A percentile compares a stretch with the other conserved stretches of the same genome.
These are phyloP conservation scores for Solanum paucissectum DNA, from an alignment of 257 asterid genomes.

Conservation along the genomic window DNA sequence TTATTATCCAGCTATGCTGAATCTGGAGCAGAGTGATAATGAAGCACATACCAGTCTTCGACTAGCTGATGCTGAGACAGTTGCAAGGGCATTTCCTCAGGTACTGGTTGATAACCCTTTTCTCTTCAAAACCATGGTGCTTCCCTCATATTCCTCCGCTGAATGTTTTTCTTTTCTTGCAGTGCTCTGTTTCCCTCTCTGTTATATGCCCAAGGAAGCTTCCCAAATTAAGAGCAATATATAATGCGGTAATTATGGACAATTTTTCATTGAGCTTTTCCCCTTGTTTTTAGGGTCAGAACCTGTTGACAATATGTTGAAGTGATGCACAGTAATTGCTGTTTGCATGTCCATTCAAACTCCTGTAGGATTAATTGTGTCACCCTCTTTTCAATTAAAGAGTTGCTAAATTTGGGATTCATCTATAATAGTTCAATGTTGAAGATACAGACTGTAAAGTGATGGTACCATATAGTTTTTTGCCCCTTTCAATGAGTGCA, in stretches of 20 bases:
- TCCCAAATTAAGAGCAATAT: conserved; percentile 69
- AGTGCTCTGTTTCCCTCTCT: conserved; percentile 79
- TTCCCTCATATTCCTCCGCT: neutral
- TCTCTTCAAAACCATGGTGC: neutral
- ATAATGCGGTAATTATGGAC: conserved; percentile 51
- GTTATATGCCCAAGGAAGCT: conserved; percentile 93
- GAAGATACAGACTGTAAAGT: neutral
- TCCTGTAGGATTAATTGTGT: neutral
- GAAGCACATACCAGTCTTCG: conserved; percentile 52
- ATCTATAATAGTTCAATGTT: neutral
- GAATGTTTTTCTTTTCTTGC: conserved; percentile 19
- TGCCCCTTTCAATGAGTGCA: neutral
- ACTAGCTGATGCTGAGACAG: conserved; percentile 68
- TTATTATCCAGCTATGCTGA: conserved; percentile 47
- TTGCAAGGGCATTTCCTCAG: conserved; percentile 84
- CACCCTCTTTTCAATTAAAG: neutral
- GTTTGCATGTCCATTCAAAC: neutral
- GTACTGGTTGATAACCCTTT: conserved; percentile 18
- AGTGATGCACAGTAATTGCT: neutral
- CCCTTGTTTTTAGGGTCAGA: neutral
- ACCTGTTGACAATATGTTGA: neutral
- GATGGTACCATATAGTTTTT: neutral
- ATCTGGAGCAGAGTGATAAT: conserved; percentile 40
- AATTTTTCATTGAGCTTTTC: neutral
- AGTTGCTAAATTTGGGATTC: neutral